Evolutionary conservation across 805 yeast species (phyloP).

Genomic region (Tetrapisispora arboricola): DNA sequence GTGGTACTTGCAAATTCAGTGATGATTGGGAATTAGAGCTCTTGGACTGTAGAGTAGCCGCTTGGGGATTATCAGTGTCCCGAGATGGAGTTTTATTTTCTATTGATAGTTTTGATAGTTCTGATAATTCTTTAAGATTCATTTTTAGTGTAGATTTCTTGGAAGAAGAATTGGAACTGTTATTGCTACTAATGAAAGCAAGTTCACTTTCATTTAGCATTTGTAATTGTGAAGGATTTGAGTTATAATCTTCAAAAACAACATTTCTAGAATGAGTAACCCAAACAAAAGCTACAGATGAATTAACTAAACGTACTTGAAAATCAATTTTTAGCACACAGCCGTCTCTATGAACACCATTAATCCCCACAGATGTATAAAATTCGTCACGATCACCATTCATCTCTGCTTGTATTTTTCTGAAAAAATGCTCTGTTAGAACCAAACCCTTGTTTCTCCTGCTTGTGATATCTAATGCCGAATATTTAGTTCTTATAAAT

Average conservation of each 20-base stretch:
- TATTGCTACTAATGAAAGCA: constrained; percentile 20
- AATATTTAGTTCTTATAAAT: constrained; percentile 28
- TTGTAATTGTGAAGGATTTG: constrained; percentile 32
- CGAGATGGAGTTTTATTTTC: not conserved
- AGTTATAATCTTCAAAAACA: constrained; percentile 25
- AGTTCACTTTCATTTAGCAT: constrained; percentile 32
- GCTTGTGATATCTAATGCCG: constrained; percentile 29
- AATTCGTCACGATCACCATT: constrained; percentile 38
- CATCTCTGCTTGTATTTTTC: constrained; percentile 48
- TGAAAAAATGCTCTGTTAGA: constrained; percentile 82
- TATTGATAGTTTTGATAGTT: constrained; percentile 5
- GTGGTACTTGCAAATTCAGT: not conserved
- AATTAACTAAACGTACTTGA: constrained; percentile 62
- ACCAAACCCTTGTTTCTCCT: constrained; percentile 55
- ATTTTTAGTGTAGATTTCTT: constrained; percentile 18
- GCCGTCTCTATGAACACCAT: constrained; percentile 66
- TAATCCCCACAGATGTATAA: constrained; percentile 57
- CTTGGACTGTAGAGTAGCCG: not conserved
- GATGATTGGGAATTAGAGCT: constrained; percentile 2
- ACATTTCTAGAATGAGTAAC: constrained; percentile 64
- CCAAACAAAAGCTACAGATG: constrained; percentile 63
- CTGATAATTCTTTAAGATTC: constrained; percentile 14
- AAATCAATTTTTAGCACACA: constrained; percentile 56
- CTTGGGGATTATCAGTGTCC: not conserved
- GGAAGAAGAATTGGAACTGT: constrained; percentile 22